Evolutionary conservation across 164 flowering plant species (phyloP), one percentile per base, ranked within the genome.

Genomic region (Kingdonia uniflora): DNA sequence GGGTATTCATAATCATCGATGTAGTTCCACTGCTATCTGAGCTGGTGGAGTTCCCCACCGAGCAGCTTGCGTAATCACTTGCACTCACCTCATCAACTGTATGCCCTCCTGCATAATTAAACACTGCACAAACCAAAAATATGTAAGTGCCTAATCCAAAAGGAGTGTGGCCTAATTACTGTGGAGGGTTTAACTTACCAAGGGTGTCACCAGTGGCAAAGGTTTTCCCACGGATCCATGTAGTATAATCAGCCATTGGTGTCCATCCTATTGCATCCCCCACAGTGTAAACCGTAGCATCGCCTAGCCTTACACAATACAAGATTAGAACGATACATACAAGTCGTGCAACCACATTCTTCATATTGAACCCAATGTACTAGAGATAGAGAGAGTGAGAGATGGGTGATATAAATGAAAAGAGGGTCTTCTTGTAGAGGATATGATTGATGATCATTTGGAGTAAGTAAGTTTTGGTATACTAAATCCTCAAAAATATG

Each of bases 181-280:
- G n/a, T n/a, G n/a, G n/a, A n/a, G n/a, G n/a, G n/a, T n/a, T n/a
- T n/a, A n/a, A 51, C 50, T 54, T 51, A 70, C 82, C 72, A 14
- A 78, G 77, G 19, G 33, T 65, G 49, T 78, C 82, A 17, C 79
- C 79, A 44, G 67, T 67, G 0, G 43, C 51, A 40, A 78, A 78
- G 15, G 74, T 66, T 35, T 75, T 78, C 19, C 63, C 70, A 58
- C 47, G 52, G 51, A 66, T 49, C 82, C 82, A 78, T 14, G 72
- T 64, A 54, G 25, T 40, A 33, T 78, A 78, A 55, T 78, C 77
- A 17, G 42, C 63, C 11, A 51, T 54, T 13, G 63, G 12, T 8
- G 56, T 1, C 79, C 82, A 78, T 1, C 82, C 82, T 2, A 54
- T 7, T 4, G 71, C 1, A 38, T 75, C 82, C 1, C 82, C 82